phyloP scores from a whole-genome alignment of 2,329 filamentous ascomycete species.

The Aulographum hederae region DNA sequence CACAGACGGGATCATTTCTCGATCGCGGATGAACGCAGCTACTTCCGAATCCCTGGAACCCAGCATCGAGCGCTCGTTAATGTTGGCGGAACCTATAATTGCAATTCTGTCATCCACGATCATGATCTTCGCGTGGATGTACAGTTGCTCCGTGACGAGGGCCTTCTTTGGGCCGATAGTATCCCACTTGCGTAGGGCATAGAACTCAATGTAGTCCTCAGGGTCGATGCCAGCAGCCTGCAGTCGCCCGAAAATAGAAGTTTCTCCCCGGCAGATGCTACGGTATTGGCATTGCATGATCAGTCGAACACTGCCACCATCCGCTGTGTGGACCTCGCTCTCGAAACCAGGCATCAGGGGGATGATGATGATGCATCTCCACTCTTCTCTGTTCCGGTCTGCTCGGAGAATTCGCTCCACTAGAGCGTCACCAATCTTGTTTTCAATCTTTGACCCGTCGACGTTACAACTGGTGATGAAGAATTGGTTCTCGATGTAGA shows the following conservation, averaged over 20 bases:
- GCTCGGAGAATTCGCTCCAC: slow-evolving; percentile 83
- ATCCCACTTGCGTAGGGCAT: slow-evolving; percentile 81
- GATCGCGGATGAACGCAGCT: slow-evolving; percentile 78
- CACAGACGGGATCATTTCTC: slow-evolving; percentile 75
- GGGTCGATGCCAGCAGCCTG: slow-evolving; percentile 69
- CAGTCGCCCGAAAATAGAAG: slow-evolving; percentile 79
- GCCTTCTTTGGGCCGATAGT: slow-evolving; percentile 67
- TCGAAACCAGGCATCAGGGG: slow-evolving; percentile 98
- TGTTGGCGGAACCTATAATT: slow-evolving; percentile 93
- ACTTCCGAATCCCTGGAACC: slow-evolving; percentile 84
- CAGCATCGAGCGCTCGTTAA: slow-evolving; percentile 93
- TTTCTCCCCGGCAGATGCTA: slow-evolving; percentile 83
- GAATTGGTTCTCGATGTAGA: slow-evolving; percentile 98
- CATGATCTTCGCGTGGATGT: slow-evolving; percentile 96
- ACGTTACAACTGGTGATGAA: slow-evolving; percentile 89
- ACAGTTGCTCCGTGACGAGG: slow-evolving; percentile 86
- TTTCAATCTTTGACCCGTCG: slow-evolving; percentile 72
- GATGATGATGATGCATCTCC: slow-evolving; percentile 79
- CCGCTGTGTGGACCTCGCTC: slow-evolving; percentile 84
- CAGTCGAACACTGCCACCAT: slow-evolving; percentile 81
- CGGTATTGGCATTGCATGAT: slow-evolving; percentile 97
- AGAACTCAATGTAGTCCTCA: slow-evolving; percentile 91
- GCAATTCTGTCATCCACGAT: slow-evolving; percentile 85
- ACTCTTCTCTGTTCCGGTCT: slow-evolving; percentile 66
- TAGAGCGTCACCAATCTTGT: slow-evolving; percentile 84